Conservation (phyloP, 148 eudicot genomes). For the Silene latifolia region DNA sequence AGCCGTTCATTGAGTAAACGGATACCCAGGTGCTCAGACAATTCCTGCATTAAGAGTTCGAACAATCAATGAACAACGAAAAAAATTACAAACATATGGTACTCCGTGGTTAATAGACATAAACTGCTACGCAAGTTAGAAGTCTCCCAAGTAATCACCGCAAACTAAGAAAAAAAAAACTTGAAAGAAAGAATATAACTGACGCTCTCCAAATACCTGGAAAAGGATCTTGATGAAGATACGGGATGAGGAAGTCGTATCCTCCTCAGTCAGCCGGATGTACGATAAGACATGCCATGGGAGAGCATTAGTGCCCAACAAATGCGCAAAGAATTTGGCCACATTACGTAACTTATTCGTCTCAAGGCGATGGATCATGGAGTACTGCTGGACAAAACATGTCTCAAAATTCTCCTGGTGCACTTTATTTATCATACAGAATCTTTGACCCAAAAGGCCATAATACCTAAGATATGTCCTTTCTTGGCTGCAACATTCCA, state of each 20-base stretch:
- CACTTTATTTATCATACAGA: constrained; percentile 79
- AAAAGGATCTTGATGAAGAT: constrained; percentile 93
- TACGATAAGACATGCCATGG: constrained; percentile 88
- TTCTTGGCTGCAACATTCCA: constrained; percentile 98
- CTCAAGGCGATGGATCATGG: constrained; percentile 93
- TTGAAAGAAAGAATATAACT: not conserved
- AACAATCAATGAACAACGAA: not conserved
- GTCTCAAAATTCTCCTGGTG: constrained; percentile 88
- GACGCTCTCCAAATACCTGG: constrained; percentile 49
- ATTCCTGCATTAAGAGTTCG: constrained; percentile 47
- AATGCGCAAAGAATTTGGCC: constrained; percentile 86
- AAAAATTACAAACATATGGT: not conserved
- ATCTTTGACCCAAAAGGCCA: constrained; percentile 89
- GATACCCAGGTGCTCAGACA: constrained; percentile 83
- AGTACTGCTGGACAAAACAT: constrained; percentile 85
- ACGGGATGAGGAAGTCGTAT: constrained; percentile 91
- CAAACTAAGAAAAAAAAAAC: not conserved
- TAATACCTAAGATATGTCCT: constrained; percentile 84
- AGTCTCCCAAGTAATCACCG: not conserved
- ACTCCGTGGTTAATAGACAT: not conserved
- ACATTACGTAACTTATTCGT: constrained; percentile 88
- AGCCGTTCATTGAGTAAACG: constrained; percentile 69
- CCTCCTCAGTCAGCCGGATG: constrained; percentile 84
- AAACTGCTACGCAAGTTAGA: not conserved
- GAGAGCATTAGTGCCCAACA: constrained; percentile 85